These are phyloP conservation scores for Tulasnella sp. DNA, from an alignment of 768 basidiomycete species.

Conservation along the genomic window DNA sequence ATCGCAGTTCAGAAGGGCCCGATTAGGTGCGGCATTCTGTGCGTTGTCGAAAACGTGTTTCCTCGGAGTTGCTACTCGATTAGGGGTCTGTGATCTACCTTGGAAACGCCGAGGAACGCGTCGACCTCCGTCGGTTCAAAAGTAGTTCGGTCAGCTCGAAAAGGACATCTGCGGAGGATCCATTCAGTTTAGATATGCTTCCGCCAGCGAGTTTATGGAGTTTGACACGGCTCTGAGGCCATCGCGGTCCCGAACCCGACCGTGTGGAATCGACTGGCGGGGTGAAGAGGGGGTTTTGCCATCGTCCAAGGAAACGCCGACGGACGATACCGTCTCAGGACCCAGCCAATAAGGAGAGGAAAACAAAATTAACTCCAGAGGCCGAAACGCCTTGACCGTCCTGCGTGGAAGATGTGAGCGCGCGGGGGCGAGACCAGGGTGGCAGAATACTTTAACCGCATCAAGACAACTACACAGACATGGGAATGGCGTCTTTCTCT, in stretches of 20 bases:
- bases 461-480: background rate
- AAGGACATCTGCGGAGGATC: background rate
- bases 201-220: background rate
- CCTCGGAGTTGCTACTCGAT: background rate
- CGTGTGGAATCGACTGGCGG: background rate
- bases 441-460: background rate
- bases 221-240: background rate
- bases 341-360: background rate
- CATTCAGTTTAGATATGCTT: background rate
- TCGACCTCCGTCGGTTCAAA: background rate
- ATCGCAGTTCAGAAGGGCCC: background rate
- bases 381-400: background rate
- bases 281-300: slow-evolving; percentile 3
- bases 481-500: background rate
- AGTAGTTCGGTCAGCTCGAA: background rate
- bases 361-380: background rate
- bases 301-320: slow-evolving; percentile 10
- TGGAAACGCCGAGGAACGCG: slow-evolving; percentile 2
- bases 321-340: slow-evolving; percentile 9
- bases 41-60: background rate
- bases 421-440: slow-evolving; percentile 1
- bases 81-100: slow-evolving; percentile 11
- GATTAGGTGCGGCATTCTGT: background rate
- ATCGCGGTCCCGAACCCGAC: background rate
- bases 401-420: background rate